Conservation (phyloP, 2,329 filamentous ascomycete genomes). For the Fusarium secorum region DNA sequence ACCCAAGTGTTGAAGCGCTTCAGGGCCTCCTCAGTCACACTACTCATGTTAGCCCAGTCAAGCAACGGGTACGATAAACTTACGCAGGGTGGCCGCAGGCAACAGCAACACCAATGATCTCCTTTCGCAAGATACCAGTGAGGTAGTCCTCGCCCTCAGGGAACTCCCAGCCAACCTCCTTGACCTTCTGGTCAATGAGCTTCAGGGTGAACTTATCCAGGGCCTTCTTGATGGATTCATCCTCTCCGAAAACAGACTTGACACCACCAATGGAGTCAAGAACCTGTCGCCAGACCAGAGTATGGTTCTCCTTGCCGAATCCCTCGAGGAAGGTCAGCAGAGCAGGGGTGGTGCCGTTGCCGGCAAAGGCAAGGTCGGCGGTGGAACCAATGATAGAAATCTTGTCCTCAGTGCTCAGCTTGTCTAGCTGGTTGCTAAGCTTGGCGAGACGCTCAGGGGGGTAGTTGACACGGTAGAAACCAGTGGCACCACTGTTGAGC, state of each 20-base stretch:
- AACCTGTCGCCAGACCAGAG: constrained; percentile 89
- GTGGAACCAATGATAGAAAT: constrained; percentile 92
- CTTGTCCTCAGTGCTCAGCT: constrained; percentile 85
- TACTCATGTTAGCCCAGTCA: constrained; percentile 46
- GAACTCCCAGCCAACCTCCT: constrained; percentile 87
- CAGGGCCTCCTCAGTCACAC: constrained; percentile 75
- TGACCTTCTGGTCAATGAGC: constrained; percentile 76
- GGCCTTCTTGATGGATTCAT: constrained; percentile 73
- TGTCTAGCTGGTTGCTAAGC: constrained; percentile 78
- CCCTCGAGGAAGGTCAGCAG: constrained; percentile 84
- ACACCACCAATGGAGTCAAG: constrained; percentile 78
- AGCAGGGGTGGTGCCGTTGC: constrained; percentile 81
- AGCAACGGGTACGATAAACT: constrained; percentile 42
- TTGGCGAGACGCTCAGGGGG: constrained; percentile 82
- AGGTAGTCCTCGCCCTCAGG: constrained; percentile 81
- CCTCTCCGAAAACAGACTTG: constrained; percentile 84
- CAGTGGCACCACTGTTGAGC: constrained; percentile 87
- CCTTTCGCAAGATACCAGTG: constrained; percentile 80
- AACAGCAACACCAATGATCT: constrained; percentile 79
- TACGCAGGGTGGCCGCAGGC: constrained; percentile 78
- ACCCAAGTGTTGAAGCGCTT: constrained; percentile 83
- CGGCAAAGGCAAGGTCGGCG: constrained; percentile 86
- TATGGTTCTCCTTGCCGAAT: constrained; percentile 83
- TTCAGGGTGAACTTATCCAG: constrained; percentile 81
- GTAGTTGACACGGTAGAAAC: constrained; percentile 93